Evolutionary conservation across 257 asterid genomes (phyloP).

Genomic region (Petunia secreta): DNA sequence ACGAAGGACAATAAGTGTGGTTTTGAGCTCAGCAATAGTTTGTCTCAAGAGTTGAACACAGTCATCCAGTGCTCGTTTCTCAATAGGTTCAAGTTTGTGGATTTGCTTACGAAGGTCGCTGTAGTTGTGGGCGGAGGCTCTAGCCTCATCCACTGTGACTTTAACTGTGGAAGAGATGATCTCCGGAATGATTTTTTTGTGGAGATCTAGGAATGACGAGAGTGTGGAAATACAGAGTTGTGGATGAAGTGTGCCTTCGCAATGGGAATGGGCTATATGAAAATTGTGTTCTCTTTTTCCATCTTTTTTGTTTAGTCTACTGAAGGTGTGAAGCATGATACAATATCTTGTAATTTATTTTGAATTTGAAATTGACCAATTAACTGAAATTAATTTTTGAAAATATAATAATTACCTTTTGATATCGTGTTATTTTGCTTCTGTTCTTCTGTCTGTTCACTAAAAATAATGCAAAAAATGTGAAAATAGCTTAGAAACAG

Average conservation of each 20-base stretch:
- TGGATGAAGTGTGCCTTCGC: background rate
- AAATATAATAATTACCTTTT: no score
- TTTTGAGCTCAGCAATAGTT: background rate
- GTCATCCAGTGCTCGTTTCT: background rate
- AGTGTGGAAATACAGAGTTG: background rate
- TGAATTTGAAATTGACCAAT: no score
- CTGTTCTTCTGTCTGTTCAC: no score
- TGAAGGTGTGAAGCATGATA: no score
- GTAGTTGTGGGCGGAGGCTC: slow-evolving; percentile 1
- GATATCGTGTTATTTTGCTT: no score
- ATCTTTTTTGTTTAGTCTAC: no score
- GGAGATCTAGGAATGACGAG: slow-evolving; percentile 1
- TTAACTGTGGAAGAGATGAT: background rate
- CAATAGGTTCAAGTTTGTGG: background rate
- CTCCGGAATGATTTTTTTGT: background rate
- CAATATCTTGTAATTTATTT: no score
- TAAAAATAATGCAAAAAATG: no score
- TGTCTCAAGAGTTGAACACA: background rate
- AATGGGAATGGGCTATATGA: background rate
- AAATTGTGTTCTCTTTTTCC: background rate
- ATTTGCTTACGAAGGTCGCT: background rate
- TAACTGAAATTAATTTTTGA: no score
- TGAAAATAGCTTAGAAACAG: no score
- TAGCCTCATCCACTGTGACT: background rate
- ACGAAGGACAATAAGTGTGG: background rate